Evolutionary conservation across 2,329 filamentous ascomycete genomes (phyloP), one percentile per base, ranked within the genome.

Genomic region (Phialocephala sp.): DNA sequence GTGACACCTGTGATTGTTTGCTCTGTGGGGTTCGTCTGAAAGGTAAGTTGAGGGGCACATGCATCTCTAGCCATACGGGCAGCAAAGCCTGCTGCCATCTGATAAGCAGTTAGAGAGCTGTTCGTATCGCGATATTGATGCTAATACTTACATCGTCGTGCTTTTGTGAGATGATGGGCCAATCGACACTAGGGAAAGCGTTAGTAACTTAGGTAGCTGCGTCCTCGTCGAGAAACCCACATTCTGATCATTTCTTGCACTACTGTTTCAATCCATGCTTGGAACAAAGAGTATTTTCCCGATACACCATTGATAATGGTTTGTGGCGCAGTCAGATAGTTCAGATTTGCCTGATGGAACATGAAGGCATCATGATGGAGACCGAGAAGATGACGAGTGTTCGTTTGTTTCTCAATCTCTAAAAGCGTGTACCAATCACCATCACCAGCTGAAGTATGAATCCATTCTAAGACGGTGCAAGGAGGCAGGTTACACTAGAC

Each of bases 281-380:
- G 69, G 8, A 76, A 59, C 22, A 76, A 45, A 24, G 73, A 74
- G 4, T 69, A 67, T 20, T 74, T 70, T 11, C 62, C 56, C 0
- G 67, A 63, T 3, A 69, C 69, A 12, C 74, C 74, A 54, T 76
- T 75, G 60, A 76, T 69, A 0, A 65, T 72, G 0, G 68, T 72
- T 22, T 45, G 45, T 22, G 45, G 60, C 8, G 82, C 79, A 61
- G 84, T 85, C 2, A 77, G 77, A 54, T 83, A 81, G 63, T 85
- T 82, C 66, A 86, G 72, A 72, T 89, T 89, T 64, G 85, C 85
- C 77, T 89, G 86, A 75, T 89, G 87, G 79, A 89, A 82, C 73
- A 75, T 75, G 65, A 67, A 75, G 1, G 72, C 67, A 43, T 75
- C 73, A 41, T 71, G 71, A 63, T 73, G 80, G 6, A 89, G 79